phyloP scores from a whole-genome alignment of 495 filamentous ascomycete species.

The Darksidea phi region DNA sequence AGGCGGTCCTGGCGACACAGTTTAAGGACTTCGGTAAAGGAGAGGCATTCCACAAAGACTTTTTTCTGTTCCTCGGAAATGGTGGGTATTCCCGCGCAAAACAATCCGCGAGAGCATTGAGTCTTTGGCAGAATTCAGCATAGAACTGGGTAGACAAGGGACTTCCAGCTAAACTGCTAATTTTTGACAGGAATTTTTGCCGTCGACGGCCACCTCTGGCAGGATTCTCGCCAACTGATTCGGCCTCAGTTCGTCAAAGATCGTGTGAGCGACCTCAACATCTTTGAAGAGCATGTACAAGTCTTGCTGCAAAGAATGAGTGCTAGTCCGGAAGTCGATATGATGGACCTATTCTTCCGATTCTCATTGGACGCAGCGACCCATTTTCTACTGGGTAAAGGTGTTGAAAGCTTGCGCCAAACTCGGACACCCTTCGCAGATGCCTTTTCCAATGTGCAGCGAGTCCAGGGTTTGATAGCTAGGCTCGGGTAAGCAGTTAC shows the following conservation, averaged over 20 bases:
- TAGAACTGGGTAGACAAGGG: background rate
- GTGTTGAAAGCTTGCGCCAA: slow-evolving; percentile 54
- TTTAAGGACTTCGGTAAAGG: slow-evolving; percentile 60
- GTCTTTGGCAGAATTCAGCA: background rate
- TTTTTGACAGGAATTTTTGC: slow-evolving; percentile 52
- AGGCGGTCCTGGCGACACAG: slow-evolving; percentile 56
- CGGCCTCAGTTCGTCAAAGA: slow-evolving; percentile 60
- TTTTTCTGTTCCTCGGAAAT: slow-evolving; percentile 57
- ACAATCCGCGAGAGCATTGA: background rate
- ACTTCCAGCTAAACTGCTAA: background rate
- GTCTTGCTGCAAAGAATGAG: slow-evolving; percentile 46
- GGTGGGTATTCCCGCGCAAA: slow-evolving; percentile 37
- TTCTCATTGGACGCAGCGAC: slow-evolving; percentile 59
- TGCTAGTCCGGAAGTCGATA: slow-evolving; percentile 50
- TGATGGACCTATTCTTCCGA: slow-evolving; percentile 54
- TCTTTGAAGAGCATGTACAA: slow-evolving; percentile 53
- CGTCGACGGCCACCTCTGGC: slow-evolving; percentile 56
- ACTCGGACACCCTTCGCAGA: slow-evolving; percentile 52
- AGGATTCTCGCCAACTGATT: slow-evolving; percentile 53
- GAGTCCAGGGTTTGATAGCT: slow-evolving; percentile 50
- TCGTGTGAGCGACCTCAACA: slow-evolving; percentile 50
- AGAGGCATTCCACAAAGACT: slow-evolving; percentile 50
- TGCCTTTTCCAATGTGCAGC: slow-evolving; percentile 56
- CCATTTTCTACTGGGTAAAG: slow-evolving; percentile 57
- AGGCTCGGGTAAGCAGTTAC: slow-evolving; percentile 38